These are phyloP conservation scores for Chenopodium berlandieri DNA, from an alignment of 148 eudicot species.

Conservation along the genomic window DNA sequence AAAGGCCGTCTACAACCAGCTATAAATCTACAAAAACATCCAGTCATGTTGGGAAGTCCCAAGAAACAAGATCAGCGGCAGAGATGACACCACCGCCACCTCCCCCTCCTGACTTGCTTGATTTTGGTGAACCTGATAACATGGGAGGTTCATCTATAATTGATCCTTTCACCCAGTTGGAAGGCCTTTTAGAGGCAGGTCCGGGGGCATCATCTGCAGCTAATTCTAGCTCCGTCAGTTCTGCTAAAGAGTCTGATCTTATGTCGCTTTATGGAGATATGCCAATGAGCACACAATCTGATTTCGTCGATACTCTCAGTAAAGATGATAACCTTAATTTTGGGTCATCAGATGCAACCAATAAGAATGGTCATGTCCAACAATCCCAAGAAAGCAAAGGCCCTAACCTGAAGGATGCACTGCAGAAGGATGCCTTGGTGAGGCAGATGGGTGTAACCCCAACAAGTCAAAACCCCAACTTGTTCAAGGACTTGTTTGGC, in stretches of 20 bases:
- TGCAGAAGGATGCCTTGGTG: conserved; percentile 81
- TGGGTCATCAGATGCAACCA: conserved; percentile 32
- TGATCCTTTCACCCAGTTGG: conserved; percentile 82
- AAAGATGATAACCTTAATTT: conserved; percentile 24
- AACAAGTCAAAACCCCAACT: conserved; percentile 70
- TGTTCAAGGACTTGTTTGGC: conserved; percentile 85
- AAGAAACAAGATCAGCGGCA: conserved; percentile 21
- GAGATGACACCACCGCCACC: conserved; percentile 52
- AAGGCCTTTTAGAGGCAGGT: conserved; percentile 70
- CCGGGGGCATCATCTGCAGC: conserved; percentile 32
- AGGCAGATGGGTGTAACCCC: conserved; percentile 93
- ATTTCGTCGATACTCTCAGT: conserved; percentile 12
- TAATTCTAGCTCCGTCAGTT: conserved; percentile 29
- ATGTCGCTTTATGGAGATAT: conserved; percentile 51
- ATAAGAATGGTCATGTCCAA: conserved; percentile 29
- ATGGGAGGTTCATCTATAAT: conserved; percentile 24
- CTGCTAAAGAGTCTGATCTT: conserved; percentile 46
- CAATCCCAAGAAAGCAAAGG: conserved; percentile 54
- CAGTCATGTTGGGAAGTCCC: conserved; percentile 41
- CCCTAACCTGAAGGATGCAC: conserved; percentile 59
- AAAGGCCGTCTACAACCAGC: conserved; percentile 44
- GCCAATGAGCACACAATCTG: conserved; percentile 34
- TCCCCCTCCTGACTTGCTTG: conserved; percentile 75
- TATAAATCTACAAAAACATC: conserved; percentile 49
- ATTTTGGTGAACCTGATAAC: conserved; percentile 67